Conservation (phyloP, 2,329 filamentous ascomycete species). For the Ceratocystis cacaofunesta region DNA sequence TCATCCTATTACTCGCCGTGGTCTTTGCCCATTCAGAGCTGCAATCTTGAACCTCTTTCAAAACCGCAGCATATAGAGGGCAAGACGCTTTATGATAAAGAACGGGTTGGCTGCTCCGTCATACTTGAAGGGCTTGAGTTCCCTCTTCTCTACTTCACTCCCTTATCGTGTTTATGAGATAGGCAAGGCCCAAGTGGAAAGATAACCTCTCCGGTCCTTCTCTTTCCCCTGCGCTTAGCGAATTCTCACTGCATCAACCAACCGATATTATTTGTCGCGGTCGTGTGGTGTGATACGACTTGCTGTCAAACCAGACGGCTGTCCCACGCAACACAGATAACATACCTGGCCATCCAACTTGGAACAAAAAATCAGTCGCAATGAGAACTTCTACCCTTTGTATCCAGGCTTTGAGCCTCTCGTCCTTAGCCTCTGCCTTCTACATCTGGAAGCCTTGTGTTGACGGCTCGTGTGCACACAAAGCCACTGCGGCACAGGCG, state of each 20-base stretch:
- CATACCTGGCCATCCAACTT: neutral
- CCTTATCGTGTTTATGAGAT: too few species aligned
- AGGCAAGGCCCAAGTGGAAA: too few species aligned
- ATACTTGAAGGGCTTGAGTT: too few species aligned
- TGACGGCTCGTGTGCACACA: slow-evolving; percentile 16
- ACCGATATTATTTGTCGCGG: too few species aligned
- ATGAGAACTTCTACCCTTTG: slow-evolving; percentile 11
- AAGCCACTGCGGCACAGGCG: neutral
- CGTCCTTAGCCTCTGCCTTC: slow-evolving; percentile 13
- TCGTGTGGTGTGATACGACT: neutral
- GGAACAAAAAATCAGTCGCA: neutral
- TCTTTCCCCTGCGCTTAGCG: too few species aligned
- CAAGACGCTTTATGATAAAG: too few species aligned
- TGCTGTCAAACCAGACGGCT: neutral
- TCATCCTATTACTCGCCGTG: neutral
- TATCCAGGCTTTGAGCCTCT: slow-evolving; percentile 8
- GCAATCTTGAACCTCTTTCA: too few species aligned
- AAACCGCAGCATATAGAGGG: too few species aligned
- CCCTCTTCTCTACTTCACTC: too few species aligned
- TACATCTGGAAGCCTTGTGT: slow-evolving; percentile 18
- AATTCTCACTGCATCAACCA: too few species aligned
- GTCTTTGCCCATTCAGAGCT: neutral
- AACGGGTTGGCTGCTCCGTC: too few species aligned
- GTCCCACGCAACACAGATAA: neutral
- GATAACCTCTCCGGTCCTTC: too few species aligned